These are phyloP conservation scores for Tilletia caries DNA, from an alignment of 1,284 basidiomycete species.

Conservation along the genomic window DNA sequence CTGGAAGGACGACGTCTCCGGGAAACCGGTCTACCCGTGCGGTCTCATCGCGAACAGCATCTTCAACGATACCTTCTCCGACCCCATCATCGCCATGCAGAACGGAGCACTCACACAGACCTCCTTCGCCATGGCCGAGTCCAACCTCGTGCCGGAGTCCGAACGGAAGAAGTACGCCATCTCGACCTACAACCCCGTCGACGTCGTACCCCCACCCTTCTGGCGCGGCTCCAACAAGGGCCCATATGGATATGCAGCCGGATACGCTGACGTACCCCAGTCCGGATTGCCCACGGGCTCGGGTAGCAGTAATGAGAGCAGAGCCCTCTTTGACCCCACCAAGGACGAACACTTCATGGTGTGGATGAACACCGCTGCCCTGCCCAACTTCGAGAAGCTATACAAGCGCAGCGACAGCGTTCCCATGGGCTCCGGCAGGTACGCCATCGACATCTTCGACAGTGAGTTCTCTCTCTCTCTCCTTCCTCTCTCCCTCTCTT, in stretches of 20 bases:
- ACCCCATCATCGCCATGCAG: slow-evolving; percentile 60
- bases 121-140: slow-evolving; percentile 71
- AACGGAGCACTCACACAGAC: slow-evolving; percentile 60
- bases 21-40: slow-evolving; percentile 70
- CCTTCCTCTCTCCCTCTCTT: not conserved
- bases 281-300: not conserved
- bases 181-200: slow-evolving; percentile 54
- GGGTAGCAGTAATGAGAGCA: not conserved
- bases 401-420: slow-evolving; percentile 84
- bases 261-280: not conserved
- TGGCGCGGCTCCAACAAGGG: slow-evolving; percentile 58
- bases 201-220: slow-evolving; percentile 88
- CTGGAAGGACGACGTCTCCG: slow-evolving; percentile 53
- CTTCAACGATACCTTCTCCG: slow-evolving; percentile 87
- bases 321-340: slow-evolving; percentile 61
- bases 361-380: slow-evolving; percentile 97
- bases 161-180: slow-evolving; percentile 79
- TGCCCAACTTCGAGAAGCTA: slow-evolving; percentile 93
- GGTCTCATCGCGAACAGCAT: slow-evolving; percentile 94
- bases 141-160: slow-evolving; percentile 88
- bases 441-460: slow-evolving; percentile 73
- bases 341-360: slow-evolving; percentile 93
- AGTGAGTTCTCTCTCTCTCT: slow-evolving; percentile 60
- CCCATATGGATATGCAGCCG: slow-evolving; percentile 10
- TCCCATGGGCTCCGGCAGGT: slow-evolving; percentile 70